Percentiles rank a stretch among this genome's conserved stretches.
Conservation (phyloP, 495 filamentous ascomycete genomes). For the Tuber brumale region DNA sequence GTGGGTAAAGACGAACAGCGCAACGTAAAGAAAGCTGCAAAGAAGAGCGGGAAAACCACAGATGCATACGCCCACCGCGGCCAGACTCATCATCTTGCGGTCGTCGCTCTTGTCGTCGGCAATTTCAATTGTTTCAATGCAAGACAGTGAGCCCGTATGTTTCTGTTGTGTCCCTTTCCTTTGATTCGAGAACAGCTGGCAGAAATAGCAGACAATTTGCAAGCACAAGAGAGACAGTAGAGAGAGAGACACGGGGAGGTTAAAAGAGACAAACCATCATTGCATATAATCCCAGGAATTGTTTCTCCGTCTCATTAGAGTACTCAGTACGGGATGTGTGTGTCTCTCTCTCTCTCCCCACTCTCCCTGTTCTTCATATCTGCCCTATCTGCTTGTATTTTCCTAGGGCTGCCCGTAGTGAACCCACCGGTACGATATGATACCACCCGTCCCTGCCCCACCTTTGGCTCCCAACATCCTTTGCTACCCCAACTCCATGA, state of each 20-base stretch:
- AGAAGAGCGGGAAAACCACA: not conserved
- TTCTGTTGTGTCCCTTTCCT: not conserved
- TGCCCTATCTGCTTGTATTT: not conserved
- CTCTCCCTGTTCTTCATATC: not conserved
- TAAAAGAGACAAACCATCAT: not conserved
- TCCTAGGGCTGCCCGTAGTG: not conserved
- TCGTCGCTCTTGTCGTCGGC: not conserved
- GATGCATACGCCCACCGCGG: not conserved
- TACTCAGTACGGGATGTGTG: not conserved
- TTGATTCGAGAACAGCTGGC: not conserved
- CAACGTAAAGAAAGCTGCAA: not conserved
- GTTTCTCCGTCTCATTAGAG: not conserved
- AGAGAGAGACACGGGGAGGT: not conserved
- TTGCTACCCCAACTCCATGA: not conserved
- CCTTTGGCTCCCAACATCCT: not conserved
- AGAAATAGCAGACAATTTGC: not conserved
- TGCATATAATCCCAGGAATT: not conserved
- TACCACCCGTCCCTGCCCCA: not conserved
- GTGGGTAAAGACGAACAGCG: not conserved
- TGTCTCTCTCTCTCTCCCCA: not conserved
- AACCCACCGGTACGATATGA: no score
- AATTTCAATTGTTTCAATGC: not conserved
- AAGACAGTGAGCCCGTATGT: not conserved
- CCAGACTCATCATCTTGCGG: not conserved
- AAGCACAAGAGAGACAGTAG: not conserved